phyloP scores from a whole-genome alignment of 768 basidiomycete genomes.

The Rhizopogon salebrosus region DNA sequence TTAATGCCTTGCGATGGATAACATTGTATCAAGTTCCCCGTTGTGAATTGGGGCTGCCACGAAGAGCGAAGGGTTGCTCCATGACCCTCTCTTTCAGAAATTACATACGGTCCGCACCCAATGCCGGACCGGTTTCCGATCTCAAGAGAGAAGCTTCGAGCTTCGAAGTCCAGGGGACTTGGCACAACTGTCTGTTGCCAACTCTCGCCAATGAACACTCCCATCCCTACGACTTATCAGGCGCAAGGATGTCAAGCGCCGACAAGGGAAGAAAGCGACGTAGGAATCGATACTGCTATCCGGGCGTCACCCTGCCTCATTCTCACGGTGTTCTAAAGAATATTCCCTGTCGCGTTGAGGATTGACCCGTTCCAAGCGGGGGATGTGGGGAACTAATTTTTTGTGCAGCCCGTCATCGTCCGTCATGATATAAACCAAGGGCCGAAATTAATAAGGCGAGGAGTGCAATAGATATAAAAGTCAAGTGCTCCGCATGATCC shows the following conservation, averaged over 20 bases:
- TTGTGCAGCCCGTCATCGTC: background rate
- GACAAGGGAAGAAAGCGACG: background rate
- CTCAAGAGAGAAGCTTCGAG: background rate
- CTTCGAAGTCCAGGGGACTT: background rate
- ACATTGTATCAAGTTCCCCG: background rate
- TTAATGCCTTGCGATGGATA: background rate
- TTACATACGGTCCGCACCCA: background rate
- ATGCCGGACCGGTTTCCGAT: background rate
- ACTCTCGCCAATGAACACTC: background rate
- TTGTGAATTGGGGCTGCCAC: background rate
- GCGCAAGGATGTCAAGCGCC: background rate
- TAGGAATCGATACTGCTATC: slow-evolving; percentile 4
- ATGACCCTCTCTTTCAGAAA: background rate
- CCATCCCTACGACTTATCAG: slow-evolving; percentile 7
- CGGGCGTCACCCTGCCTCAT: background rate
- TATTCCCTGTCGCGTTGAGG: slow-evolving; percentile 2
- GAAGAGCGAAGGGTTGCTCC: too few relatives aligned
- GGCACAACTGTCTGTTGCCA: background rate
- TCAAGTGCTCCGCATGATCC: background rate
- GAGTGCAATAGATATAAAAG: background rate
- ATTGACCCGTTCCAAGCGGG: slow-evolving; percentile 19
- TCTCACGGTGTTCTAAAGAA: slow-evolving; percentile 18
- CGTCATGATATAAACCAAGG: background rate
- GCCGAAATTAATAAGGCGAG: background rate
- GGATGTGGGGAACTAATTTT: slow-evolving; percentile 3